Base-by-base conservation (phyloP, 2,329 filamentous ascomycete species). In the Claviceps sp. region DNA sequence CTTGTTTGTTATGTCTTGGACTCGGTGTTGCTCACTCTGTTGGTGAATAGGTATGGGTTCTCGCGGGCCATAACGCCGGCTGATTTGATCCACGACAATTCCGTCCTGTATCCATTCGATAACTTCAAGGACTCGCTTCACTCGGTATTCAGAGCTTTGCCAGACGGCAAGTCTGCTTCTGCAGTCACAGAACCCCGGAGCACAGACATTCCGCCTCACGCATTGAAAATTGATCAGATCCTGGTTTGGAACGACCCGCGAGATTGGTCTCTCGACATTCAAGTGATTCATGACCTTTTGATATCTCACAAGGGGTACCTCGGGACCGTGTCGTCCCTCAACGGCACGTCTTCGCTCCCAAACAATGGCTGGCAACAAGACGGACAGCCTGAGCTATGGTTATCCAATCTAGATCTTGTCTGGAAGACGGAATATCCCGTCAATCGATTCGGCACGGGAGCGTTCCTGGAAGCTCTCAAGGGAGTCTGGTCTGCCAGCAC, bases 241-340 rank as follows among this genome's bases (percentile, higher is more conserved):
- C 85, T 97, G 61, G 85, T 96, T 6, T 96, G 91, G 76, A 95
- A 95, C 65, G 93, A 97, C 67, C 90, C 93, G 3, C 81, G 93
- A 52, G 93, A 98, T 71, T 98, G 93, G 93, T 89, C 86, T 1
- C 76, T 96, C 9, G 91, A 97, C 66, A 81, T 82, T 2, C 86
- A 95, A 63, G 72, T 97, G 59, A 85, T 97, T 53, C 63, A 85
- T 51, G 93, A 98, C 66, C 71, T 95, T 11, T 72, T 97, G 6
- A 75, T 95, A 42, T 95, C 90, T 0, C 74, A 79, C 18, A 61
- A 76, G n/a, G 93, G 93, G 18, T 79, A 87, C 52, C 65, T 95
- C 4, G 93, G 91, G 26, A 96, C 91, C 0, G 74, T 86, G 43
- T 91, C 86, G 0, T 57, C 74, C 11, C 82, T 79, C 62, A 95